Evolutionary conservation across 306 rosid species (phyloP).

Genomic region (Prunus salicina): DNA sequence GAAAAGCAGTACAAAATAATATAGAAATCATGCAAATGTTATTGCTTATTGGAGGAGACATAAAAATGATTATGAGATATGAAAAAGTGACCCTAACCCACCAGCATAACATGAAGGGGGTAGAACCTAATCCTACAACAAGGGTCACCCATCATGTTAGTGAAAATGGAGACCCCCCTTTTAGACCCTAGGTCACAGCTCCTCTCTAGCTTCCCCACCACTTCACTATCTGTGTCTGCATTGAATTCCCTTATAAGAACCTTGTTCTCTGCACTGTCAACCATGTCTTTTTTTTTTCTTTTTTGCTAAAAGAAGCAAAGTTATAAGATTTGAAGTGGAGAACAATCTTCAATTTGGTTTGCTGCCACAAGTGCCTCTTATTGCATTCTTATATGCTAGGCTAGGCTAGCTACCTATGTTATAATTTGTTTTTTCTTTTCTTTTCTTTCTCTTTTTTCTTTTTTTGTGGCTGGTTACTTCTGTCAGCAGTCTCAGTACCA

Average conservation of each 20-base stretch:
- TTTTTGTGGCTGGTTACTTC: conserved; percentile 11
- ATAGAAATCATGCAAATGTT: conserved; percentile 11
- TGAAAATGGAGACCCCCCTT: conserved; percentile 62
- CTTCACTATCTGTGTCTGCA: conserved; percentile 56
- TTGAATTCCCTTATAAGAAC: conserved; percentile 62
- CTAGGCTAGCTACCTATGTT: background rate
- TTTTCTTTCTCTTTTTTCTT: background rate
- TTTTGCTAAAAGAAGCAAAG: conserved; percentile 26
- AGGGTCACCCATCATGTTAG: conserved; percentile 64
- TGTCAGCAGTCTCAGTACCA: background rate
- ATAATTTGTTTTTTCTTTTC: background rate
- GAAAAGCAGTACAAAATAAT: conserved; percentile 10
- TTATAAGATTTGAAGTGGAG: conserved; percentile 18
- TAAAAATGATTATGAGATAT: conserved; percentile 7
- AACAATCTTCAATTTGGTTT: conserved; percentile 11
- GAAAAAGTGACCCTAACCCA: conserved; percentile 29
- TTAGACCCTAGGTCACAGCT: conserved; percentile 69
- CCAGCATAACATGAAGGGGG: conserved; percentile 72
- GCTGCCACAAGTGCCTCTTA: conserved; percentile 30
- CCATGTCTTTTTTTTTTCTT: conserved; percentile 36
- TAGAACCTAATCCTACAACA: conserved; percentile 72
- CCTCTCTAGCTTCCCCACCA: conserved; percentile 80
- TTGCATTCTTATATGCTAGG: conserved; percentile 32
- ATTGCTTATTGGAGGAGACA: background rate
- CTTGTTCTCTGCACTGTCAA: conserved; percentile 35